A percentile compares a stretch with the other conserved stretches of the same genome.
These are phyloP conservation scores for Huntiella decipiens DNA, from an alignment of 2,329 filamentous ascomycete species.

Conservation along the genomic window DNA sequence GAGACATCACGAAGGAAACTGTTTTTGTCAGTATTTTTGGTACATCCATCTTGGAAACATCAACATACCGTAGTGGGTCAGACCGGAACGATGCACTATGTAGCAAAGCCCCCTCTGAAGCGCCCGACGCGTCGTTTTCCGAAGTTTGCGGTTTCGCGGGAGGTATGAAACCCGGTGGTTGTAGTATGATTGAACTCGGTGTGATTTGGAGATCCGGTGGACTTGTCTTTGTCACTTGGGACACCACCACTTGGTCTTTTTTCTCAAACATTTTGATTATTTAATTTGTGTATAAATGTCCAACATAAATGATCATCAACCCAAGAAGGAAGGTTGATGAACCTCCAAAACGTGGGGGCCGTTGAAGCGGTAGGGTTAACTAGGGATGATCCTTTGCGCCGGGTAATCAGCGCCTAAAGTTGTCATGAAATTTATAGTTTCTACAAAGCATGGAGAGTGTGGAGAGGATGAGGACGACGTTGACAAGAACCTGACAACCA, in stretches of 20 bases:
- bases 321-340: too few species aligned
- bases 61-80: slow-evolving; percentile 37
- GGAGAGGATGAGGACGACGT: too few species aligned
- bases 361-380: too few species aligned
- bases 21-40: slow-evolving; percentile 11
- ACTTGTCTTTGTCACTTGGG: neutral
- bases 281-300: too few species aligned
- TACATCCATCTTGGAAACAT: neutral
- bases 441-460: too few species aligned
- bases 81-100: slow-evolving; percentile 74
- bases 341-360: too few species aligned
- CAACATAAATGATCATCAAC: too few species aligned
- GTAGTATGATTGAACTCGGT: slow-evolving; percentile 54
- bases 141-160: slow-evolving; percentile 17
- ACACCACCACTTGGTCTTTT: too few species aligned
- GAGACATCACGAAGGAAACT: slow-evolving; percentile 88
- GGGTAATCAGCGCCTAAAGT: neutral
- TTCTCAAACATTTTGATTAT: too few species aligned
- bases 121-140: slow-evolving; percentile 13
- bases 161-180: slow-evolving; percentile 50
- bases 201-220: slow-evolving; percentile 64
- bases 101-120: slow-evolving; percentile 47
- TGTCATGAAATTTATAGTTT: too few species aligned
- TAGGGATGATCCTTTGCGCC: neutral
- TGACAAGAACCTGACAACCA: too few species aligned